Percentiles rank a stretch among this genome's conserved stretches.
Conservation (phyloP, 441 rosid genomes). For the Mallotus japonicus region DNA sequence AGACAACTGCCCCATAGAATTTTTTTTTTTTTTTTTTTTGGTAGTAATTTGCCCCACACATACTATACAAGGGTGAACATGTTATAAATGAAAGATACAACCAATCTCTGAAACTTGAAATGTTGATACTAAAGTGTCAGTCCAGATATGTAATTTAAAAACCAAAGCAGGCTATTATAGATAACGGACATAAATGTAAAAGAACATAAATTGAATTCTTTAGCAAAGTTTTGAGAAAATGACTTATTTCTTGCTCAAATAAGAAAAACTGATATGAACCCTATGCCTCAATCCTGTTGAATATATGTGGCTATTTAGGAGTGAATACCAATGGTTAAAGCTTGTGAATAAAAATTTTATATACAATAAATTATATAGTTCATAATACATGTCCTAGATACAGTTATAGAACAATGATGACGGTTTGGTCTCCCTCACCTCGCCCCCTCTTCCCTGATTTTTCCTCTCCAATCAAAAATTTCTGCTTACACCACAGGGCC, state of each 20-base stretch:
- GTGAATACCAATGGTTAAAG: neutral
- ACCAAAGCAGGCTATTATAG: neutral
- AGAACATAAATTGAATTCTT: no score
- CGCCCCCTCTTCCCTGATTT: neutral
- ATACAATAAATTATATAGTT: neutral
- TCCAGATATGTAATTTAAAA: neutral
- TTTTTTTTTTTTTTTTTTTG: neutral
- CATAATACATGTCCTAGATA: neutral
- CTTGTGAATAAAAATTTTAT: neutral
- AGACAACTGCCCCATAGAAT: neutral
- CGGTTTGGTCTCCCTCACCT: neutral
- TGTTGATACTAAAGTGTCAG: neutral
- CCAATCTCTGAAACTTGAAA: neutral
- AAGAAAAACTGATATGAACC: neutral
- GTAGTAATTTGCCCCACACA: neutral
- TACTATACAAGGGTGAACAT: neutral
- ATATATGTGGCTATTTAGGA: neutral
- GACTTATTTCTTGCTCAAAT: neutral
- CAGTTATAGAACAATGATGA: neutral
- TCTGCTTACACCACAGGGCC: neutral
- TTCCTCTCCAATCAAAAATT: neutral
- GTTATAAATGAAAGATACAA: neutral
- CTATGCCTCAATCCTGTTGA: neutral
- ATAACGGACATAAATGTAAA: no score
- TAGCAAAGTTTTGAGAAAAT: neutral